Percentiles rank a stretch among this genome's conserved stretches.
Conservation (phyloP, 2,329 filamentous ascomycete species). For the Penicillium vulpinum region DNA sequence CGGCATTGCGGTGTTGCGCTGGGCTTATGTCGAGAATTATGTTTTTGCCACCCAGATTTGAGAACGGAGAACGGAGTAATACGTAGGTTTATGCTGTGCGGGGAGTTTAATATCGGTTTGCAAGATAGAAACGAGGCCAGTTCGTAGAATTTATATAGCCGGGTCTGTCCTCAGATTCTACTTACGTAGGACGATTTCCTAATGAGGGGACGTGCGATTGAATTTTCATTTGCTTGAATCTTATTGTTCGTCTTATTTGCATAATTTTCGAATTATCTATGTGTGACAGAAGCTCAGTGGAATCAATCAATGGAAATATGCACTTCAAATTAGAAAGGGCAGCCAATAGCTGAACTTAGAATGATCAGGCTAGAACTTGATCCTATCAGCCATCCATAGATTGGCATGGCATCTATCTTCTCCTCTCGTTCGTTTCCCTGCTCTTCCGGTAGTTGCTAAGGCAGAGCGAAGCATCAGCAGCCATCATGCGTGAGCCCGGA, state of each 20-base stretch:
- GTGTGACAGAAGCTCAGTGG: neutral
- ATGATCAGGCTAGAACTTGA: neutral
- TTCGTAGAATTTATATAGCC: neutral
- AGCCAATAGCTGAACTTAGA: neutral
- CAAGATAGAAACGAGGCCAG: neutral
- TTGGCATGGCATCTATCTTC: neutral
- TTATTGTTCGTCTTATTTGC: neutral
- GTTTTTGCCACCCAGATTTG: neutral
- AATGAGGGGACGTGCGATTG: neutral
- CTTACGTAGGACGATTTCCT: neutral
- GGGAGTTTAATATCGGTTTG: neutral
- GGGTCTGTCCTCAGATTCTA: neutral
- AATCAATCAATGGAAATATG: neutral
- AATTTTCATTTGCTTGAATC: neutral
- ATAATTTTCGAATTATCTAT: neutral
- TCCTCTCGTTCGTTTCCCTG: neutral
- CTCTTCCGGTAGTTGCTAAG: no score
- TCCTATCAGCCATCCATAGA: no score
- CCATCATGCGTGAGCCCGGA: neutral
- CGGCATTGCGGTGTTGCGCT: neutral
- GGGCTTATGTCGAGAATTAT: neutral
- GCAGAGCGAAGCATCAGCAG: neutral
- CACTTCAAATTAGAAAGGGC: neutral
- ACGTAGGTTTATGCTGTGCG: neutral
- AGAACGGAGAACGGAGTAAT: no score